Evolutionary conservation across 345 rosid species (phyloP).

Genomic region (Abelmoschus esculentus): DNA sequence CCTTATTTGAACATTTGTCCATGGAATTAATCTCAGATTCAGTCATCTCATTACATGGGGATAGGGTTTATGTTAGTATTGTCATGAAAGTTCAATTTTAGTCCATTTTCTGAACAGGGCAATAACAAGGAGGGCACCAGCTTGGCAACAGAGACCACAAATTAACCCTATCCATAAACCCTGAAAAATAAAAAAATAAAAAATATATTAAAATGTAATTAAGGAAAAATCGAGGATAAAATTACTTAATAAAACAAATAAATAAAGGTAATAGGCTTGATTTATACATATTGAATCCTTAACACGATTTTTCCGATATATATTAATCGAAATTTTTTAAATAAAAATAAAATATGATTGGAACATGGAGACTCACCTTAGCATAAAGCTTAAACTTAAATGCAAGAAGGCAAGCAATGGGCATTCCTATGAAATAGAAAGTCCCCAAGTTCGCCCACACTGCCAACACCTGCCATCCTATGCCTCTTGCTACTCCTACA

Average conservation of each 20-base stretch:
- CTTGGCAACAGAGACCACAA: conserved; percentile 47
- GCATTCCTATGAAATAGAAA: conserved; percentile 48
- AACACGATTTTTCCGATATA: no score
- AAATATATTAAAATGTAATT: no score
- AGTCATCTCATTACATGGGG: no score
- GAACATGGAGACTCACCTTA: conserved; percentile 37
- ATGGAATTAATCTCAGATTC: no score
- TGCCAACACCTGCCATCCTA: conserved; percentile 69
- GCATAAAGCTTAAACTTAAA: conserved; percentile 43
- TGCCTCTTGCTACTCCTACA: conserved; percentile 67
- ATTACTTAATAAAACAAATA: no score
- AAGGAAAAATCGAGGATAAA: no score
- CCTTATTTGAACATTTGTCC: no score
- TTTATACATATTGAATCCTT: no score
- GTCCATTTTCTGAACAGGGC: conserved; percentile 44
- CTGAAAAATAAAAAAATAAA: conserved; percentile 20
- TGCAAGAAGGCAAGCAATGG: conserved; percentile 41
- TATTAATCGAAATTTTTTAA: no score
- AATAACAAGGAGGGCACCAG: conserved; percentile 35
- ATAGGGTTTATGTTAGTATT: background rate
- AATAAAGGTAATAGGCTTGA: no score
- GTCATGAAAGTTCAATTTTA: conserved; percentile 13
- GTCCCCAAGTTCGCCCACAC: conserved; percentile 42
- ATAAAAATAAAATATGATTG: no score
- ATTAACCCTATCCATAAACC: conserved; percentile 76